Conservation (phyloP, 2,329 filamentous ascomycete genomes). For the Fusarium citri region DNA sequence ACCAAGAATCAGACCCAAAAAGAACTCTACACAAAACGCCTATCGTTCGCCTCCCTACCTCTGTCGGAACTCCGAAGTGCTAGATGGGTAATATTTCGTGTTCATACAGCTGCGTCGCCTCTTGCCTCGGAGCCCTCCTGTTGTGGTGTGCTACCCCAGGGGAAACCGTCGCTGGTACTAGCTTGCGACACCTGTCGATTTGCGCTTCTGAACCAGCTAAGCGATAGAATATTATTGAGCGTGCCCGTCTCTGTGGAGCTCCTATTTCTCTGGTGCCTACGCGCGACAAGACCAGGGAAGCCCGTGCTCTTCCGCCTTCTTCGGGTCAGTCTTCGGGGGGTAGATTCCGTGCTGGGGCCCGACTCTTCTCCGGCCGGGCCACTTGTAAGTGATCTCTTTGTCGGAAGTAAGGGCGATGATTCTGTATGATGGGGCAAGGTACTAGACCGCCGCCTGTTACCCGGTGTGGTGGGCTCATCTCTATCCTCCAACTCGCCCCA, state of each 20-base stretch:
- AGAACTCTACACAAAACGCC: slow-evolving; percentile 37
- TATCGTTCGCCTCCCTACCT: slow-evolving; percentile 30
- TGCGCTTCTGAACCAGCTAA: slow-evolving; percentile 64
- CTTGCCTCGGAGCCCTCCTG: slow-evolving; percentile 34
- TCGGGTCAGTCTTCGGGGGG: slow-evolving; percentile 51
- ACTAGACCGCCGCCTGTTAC: slow-evolving; percentile 59
- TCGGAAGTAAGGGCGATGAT: slow-evolving; percentile 54
- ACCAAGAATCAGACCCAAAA: slow-evolving; percentile 18
- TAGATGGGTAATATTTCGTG: slow-evolving; percentile 16
- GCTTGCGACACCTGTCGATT: slow-evolving; percentile 39
- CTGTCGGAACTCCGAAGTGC: slow-evolving; percentile 32
- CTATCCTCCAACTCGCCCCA: slow-evolving; percentile 90
- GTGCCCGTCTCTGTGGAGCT: slow-evolving; percentile 61
- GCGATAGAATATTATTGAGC: slow-evolving; percentile 63
- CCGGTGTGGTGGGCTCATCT: slow-evolving; percentile 58
- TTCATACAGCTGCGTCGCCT: slow-evolving; percentile 52
- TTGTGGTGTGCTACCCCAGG: slow-evolving; percentile 25
- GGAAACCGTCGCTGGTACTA: slow-evolving; percentile 38
- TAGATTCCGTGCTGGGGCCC: slow-evolving; percentile 48
- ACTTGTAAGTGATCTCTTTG: slow-evolving; percentile 50
- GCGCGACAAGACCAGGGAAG: slow-evolving; percentile 70
- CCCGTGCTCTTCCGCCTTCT: slow-evolving; percentile 69
- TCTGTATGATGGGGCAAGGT: slow-evolving; percentile 60
- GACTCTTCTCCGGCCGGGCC: slow-evolving; percentile 44
- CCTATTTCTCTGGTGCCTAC: slow-evolving; percentile 56